Base-by-base conservation (phyloP, 2,329 filamentous ascomycete genomes). In the Fusarium multiceps region DNA sequence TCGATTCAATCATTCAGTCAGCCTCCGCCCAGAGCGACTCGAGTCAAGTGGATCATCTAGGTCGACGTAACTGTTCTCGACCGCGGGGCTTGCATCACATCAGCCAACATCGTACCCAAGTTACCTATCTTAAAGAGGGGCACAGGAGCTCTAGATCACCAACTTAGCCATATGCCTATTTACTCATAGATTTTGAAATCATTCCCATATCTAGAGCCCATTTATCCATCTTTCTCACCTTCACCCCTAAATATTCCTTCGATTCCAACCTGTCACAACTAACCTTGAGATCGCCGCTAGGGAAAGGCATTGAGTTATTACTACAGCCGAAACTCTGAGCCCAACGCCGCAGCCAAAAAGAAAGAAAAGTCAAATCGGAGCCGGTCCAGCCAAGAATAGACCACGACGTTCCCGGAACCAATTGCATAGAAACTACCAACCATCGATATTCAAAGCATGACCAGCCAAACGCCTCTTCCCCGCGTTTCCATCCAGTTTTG, bases 401-500 rank as follows among this genome's bases (percentile, higher is more conserved):
- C 55, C 63, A 66, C 61, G 63, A 66, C 63, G 37, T 66, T 66
- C 61, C 55, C 63, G 61, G 42, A 54, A 66, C 51, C 47, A 18
- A 49, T 32, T 46, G 14, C 54, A 57, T 54, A 56, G n/a, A 32
- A 42, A 45, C 21, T 28, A 58, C 21, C 28, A 58, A 41, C 20
- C 16, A 47, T 18, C 21, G 16, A 41, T 14, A 55, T 6, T 28
- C 69, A 73, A 73, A 56, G 46, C 40, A 56, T 46, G 18, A 32
- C 63, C 16, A 49, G 60, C 16, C 55, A 43, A 28, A 66, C 59
- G 56, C 64, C 72, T 37, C 74, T 79, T 13, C 94, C 94, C 6
- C 89, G 93, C 47, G 86, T 98, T 55, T 90, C 90, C n/a, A 97
- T 98, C 76, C 89, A 91, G 72, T 98, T 93, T 82, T 98, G 94